These are phyloP conservation scores for Camelina hispida DNA, from an alignment of 345 rosid species.

Conservation along the genomic window DNA sequence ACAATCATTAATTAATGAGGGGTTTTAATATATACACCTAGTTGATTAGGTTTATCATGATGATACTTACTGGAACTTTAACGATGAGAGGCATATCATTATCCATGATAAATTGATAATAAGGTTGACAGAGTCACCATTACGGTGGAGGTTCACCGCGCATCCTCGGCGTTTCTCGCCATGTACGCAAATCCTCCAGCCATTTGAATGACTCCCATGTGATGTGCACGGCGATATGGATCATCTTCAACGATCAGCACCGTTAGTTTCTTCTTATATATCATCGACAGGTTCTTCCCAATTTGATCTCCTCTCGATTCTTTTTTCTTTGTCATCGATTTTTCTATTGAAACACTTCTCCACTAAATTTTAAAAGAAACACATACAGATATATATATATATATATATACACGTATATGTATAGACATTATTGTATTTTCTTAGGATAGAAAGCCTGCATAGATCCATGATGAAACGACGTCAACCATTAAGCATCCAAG, in stretches of 20 bases:
- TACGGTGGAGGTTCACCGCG: too few species aligned
- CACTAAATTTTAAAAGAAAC: neutral
- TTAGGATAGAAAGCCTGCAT: neutral
- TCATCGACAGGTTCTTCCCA: conserved; percentile 7
- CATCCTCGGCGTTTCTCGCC: neutral
- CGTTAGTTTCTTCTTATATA: conserved; percentile 10
- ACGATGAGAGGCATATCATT: too few species aligned
- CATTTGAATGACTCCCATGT: conserved; percentile 1
- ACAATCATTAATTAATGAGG: too few species aligned
- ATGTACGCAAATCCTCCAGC: conserved; percentile 6
- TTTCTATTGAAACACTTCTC: too few species aligned
- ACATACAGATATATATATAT: neutral
- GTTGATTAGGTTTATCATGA: too few species aligned
- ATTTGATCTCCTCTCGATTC: neutral
- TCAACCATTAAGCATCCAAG: conserved; percentile 35
- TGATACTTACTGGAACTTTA: too few species aligned
- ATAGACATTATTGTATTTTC: neutral
- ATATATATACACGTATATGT: neutral
- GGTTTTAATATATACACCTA: too few species aligned
- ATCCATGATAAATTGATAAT: too few species aligned
- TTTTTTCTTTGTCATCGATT: neutral
- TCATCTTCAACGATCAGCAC: conserved; percentile 12
- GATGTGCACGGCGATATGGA: neutral
- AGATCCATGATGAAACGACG: neutral
- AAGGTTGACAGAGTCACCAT: too few species aligned